A percentile compares a stretch with the other conserved stretches of the same genome.
These are phyloP conservation scores for Globisporangium polare DNA, from an alignment of 352 stramenopile genomes.

Conservation along the genomic window DNA sequence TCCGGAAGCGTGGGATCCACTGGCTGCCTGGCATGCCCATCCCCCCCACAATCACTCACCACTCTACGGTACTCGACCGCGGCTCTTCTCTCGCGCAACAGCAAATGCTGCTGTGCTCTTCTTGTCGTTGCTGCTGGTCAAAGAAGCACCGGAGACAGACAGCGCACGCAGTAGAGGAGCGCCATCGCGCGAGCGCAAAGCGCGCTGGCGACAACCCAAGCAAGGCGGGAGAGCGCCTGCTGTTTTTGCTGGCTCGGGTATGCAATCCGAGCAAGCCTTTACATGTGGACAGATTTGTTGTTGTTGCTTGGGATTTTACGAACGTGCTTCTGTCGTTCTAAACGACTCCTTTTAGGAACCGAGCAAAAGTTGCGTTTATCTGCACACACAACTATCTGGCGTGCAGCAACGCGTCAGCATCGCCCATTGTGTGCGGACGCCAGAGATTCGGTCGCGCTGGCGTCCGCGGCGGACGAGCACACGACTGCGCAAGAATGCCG, in stretches of 20 bases:
- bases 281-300: background rate
- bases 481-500: background rate
- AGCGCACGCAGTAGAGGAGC: background rate
- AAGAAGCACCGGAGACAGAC: background rate
- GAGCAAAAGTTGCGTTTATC: background rate
- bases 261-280: background rate
- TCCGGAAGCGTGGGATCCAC: slow-evolving; percentile 1
- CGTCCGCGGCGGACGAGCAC: background rate
- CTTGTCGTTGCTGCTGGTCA: background rate
- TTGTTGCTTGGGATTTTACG: background rate
- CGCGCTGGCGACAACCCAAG: background rate
- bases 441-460: background rate
- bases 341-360: too few species aligned
- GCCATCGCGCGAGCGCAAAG: background rate
- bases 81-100: slow-evolving; percentile 3
- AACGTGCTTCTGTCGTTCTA: background rate
- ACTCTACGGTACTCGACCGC: background rate
- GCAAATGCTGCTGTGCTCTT: background rate
- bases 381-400: too few species aligned
- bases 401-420: background rate
- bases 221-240: background rate
- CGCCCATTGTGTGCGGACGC: background rate
- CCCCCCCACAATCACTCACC: slow-evolving; percentile 7
- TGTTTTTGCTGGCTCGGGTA: background rate
- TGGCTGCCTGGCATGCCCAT: background rate